Evolutionary conservation across 2,329 filamentous ascomycete genomes (phyloP).

Genomic region (Trichophyton benhamiae): DNA sequence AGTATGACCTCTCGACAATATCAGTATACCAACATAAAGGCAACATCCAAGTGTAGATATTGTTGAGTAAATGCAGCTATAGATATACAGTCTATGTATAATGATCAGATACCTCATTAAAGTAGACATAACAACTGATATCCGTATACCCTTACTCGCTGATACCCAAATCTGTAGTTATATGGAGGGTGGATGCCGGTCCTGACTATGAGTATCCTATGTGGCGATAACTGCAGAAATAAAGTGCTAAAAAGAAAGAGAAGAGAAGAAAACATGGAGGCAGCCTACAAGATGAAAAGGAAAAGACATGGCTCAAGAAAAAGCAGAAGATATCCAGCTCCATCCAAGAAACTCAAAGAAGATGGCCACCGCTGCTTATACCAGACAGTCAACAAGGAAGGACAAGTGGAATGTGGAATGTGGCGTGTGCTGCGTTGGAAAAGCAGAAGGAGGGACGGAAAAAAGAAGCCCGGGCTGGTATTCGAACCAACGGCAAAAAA

Average conservation of each 20-base stretch:
- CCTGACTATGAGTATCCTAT: not conserved
- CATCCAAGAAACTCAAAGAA: not conserved
- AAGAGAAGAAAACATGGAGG: not conserved
- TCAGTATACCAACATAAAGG: not conserved
- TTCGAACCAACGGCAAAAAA: not conserved
- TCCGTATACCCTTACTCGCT: not conserved
- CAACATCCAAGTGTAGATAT: not conserved
- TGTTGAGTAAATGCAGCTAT: not conserved
- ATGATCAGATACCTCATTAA: not conserved
- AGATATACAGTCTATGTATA: not conserved
- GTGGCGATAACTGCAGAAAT: not conserved
- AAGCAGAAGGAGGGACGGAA: not conserved
- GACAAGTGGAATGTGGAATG: not conserved
- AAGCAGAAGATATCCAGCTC: not conserved
- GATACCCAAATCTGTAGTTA: too few species aligned
- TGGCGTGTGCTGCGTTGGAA: not conserved
- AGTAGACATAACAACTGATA: not conserved
- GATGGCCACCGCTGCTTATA: not conserved
- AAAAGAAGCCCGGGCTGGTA: not conserved
- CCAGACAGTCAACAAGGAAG: not conserved
- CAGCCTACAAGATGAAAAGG: not conserved
- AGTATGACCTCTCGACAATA: not conserved
- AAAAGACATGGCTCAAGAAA: not conserved
- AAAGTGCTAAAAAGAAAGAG: not conserved
- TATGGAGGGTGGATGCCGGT: not conserved